Evolutionary conservation across 2,329 filamentous ascomycete genomes (phyloP), one percentile per base, ranked within the genome.

Genomic region (Sclerotinia glacialis): DNA sequence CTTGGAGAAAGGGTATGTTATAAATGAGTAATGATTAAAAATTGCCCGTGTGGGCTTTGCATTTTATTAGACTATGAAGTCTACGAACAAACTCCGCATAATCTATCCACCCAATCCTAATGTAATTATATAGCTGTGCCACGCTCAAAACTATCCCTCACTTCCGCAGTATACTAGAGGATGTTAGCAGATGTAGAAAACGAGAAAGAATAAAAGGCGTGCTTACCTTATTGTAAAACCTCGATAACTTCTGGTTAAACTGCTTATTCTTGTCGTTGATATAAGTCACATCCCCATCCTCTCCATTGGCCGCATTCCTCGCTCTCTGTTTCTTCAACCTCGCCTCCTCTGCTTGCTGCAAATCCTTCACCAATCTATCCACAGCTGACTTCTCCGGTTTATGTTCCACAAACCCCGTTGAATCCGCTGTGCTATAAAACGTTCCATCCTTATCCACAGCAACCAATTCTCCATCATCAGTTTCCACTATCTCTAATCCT

Each of bases 191-290:
- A 64, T 49, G 1, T 21, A 37, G 34, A 59, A 37, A 47, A 47
- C 42, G 47, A 31, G 16, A 31, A 28, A 18, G 42, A 44, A 18
- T 14, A 21, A 23, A 59, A 53, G 74, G 14, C 40, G 2, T 53
- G 31, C 79, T 69, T 78, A 84, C 83, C 80, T 97, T 96, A 81
- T 99, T 95, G 80, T 99, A 99, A 81, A 98, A 99, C 72, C 95
- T 85, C 64, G 90, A 84, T 78, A 99, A 82, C 82, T 99, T 98
- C 82, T 96, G 89, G 86, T 99, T 99, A 83, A 99, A 99, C 83
- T 97, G 93, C 84, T 98, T 98, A 84, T 99, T 99, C 89, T 99
- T 97, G 80, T 97, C 93, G 80, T 99, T 99, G 85, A 99, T 99
- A 80, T 97, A 98, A 9, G 94, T 98, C 74, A 98, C 91, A 78